Evolutionary conservation across 108 stramenopile species (phyloP).

Genomic region (Conticribra guillardii): DNA sequence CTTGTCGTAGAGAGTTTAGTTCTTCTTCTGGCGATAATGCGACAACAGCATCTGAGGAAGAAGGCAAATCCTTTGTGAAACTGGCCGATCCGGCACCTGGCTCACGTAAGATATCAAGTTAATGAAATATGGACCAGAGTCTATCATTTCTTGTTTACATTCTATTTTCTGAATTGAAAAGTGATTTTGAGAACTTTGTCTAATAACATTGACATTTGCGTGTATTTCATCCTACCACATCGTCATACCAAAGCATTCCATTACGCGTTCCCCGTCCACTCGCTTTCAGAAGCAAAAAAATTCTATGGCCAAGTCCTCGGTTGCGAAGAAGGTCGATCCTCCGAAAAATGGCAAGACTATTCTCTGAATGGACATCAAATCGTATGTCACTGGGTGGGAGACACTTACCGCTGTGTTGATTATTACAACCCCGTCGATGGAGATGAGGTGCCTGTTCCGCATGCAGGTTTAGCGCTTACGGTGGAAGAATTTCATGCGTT

Average conservation of each 20-base stretch:
- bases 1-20: conserved; percentile 10
- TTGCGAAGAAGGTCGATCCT: conserved; percentile 88
- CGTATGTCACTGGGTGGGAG: conserved; percentile 93
- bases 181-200: too few relatives aligned
- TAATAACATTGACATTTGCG: neutral
- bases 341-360: conserved; percentile 97
- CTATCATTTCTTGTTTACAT: neutral
- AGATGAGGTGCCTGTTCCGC: conserved; percentile 98
- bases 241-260: conserved; percentile 72
- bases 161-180: neutral
- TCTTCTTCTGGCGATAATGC: conserved; percentile 10
- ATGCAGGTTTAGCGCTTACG: conserved; percentile 93
- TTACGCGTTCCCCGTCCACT: conserved; percentile 96
- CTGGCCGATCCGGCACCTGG: conserved; percentile 80
- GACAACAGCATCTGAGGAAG: neutral
- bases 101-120: conserved; percentile 45
- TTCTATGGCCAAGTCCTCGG: conserved; percentile 93
- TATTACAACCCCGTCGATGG: conserved; percentile 99
- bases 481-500: conserved; percentile 88
- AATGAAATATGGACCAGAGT: neutral
- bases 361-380: conserved; percentile 95
- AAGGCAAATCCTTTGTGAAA: conserved; percentile 52
- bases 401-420: conserved; percentile 92
- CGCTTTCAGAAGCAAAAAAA: conserved; percentile 84
- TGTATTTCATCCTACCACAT: neutral